Evolutionary conservation across 345 rosid species (phyloP).

Genomic region (Brassica carinata): DNA sequence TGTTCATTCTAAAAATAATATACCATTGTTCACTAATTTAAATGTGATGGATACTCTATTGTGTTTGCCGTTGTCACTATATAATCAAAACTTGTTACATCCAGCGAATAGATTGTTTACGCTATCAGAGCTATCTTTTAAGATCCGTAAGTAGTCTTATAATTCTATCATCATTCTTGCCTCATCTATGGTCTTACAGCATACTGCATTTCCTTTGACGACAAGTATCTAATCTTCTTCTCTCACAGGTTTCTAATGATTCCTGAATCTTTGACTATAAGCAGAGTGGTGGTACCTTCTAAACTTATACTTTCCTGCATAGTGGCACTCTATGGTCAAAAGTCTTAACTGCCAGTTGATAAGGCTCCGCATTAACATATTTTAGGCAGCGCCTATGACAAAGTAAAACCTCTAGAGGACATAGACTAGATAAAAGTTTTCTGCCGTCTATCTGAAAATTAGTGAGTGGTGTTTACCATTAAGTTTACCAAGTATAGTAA

Average conservation of each 20-base stretch:
- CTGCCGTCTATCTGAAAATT: slow-evolving; percentile 19
- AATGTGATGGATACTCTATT: slow-evolving; percentile 15
- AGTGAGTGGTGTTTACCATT: neutral
- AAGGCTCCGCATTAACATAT: slow-evolving; percentile 18
- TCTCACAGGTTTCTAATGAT: slow-evolving; percentile 64
- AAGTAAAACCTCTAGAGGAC: slow-evolving; percentile 18
- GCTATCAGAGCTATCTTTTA: neutral
- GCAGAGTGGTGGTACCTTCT: slow-evolving; percentile 6
- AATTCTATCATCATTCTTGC: slow-evolving; percentile 8
- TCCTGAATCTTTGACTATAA: slow-evolving; percentile 16
- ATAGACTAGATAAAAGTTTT: slow-evolving; percentile 3
- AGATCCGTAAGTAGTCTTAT: neutral
- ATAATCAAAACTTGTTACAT: slow-evolving; percentile 11
- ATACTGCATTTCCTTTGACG: slow-evolving; percentile 25
- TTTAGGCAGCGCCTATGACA: slow-evolving; percentile 1
- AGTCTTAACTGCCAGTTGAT: slow-evolving; percentile 12
- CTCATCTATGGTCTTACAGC: slow-evolving; percentile 12
- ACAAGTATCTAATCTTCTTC: slow-evolving; percentile 19
- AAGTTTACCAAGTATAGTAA: neutral
- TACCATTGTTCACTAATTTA: neutral
- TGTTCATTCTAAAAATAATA: neutral
- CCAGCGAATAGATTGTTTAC: neutral
- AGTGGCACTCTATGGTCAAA: slow-evolving; percentile 17
- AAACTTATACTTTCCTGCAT: slow-evolving; percentile 9
- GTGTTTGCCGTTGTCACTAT: slow-evolving; percentile 3